Evolutionary conservation across 441 rosid genomes (phyloP).

Genomic region (Euphorbia schlechtendalii): DNA sequence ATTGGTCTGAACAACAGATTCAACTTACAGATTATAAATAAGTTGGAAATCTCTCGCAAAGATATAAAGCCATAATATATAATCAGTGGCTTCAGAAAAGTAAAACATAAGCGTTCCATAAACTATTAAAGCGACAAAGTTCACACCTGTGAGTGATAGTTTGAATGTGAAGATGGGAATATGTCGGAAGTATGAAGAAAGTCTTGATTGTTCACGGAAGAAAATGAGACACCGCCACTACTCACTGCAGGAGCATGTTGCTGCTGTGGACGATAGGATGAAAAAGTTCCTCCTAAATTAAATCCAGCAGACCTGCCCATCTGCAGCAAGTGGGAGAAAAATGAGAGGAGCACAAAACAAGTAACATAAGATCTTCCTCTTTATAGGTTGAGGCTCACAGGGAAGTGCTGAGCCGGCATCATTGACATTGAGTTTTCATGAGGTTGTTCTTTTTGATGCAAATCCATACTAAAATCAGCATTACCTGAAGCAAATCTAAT

Average conservation of each 20-base stretch:
- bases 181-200: slow-evolving; percentile 78
- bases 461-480: slow-evolving; percentile 41
- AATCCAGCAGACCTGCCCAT: slow-evolving; percentile 91
- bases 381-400: slow-evolving; percentile 30
- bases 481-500: slow-evolving; percentile 49
- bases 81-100: slow-evolving; percentile 9
- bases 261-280: slow-evolving; percentile 86
- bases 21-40: slow-evolving; percentile 4
- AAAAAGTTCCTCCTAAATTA: slow-evolving; percentile 60
- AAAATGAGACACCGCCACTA: slow-evolving; percentile 61
- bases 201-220: slow-evolving; percentile 64
- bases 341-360: slow-evolving; percentile 5
- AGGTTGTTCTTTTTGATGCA: slow-evolving; percentile 94
- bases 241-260: slow-evolving; percentile 71
- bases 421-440: slow-evolving; percentile 77
- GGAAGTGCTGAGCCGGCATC: slow-evolving; percentile 96
- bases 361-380: background rate
- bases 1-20: slow-evolving; percentile 43
- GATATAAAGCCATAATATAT: background rate
- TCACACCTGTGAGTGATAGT: slow-evolving; percentile 84
- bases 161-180: slow-evolving; percentile 71
- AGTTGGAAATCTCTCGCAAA: background rate
- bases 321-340: slow-evolving; percentile 35
- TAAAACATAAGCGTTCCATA: slow-evolving; percentile 3
- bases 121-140: slow-evolving; percentile 19